Conservation (phyloP, 1,284 basidiomycete species). For the Agroathelia rolfsii region DNA sequence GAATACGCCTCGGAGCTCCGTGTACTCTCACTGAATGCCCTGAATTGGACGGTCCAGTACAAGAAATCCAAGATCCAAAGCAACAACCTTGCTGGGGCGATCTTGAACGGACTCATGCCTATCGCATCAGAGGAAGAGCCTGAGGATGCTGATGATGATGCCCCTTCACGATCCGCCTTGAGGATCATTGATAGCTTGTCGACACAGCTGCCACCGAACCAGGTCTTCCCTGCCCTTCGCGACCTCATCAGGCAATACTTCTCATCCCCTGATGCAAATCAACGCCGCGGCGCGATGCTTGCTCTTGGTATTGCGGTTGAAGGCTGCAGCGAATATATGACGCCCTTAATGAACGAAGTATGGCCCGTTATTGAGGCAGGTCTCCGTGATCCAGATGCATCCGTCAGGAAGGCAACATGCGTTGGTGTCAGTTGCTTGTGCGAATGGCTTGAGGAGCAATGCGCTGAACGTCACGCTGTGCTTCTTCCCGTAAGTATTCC, state of each 20-base stretch:
- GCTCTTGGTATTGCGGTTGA: constrained; percentile 95
- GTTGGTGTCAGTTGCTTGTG: constrained; percentile 94
- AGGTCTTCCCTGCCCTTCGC: constrained; percentile 94
- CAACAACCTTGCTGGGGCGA: constrained; percentile 76
- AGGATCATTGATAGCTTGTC: constrained; percentile 93
- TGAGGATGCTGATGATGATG: constrained; percentile 84
- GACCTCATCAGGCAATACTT: constrained; percentile 78
- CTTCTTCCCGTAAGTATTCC: constrained; percentile 70
- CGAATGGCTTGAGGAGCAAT: constrained; percentile 96
- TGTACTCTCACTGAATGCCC: constrained; percentile 86
- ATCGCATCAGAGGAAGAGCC: constrained; percentile 87
- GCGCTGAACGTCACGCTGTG: constrained; percentile 72
- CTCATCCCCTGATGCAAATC: constrained; percentile 64
- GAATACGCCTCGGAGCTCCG: constrained; percentile 77
- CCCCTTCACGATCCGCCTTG: constrained; percentile 88
- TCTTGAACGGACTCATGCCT: constrained; percentile 89
- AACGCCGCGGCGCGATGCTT: constrained; percentile 91
- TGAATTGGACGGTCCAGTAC: constrained; percentile 95
- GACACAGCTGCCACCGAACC: constrained; percentile 87
- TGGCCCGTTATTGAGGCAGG: constrained; percentile 95
- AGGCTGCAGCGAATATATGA: constrained; percentile 97
- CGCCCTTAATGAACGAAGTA: constrained; percentile 83
- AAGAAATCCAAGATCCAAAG: constrained; percentile 96
- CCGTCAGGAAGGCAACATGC: constrained; percentile 91
- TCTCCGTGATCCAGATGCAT: constrained; percentile 74